These are phyloP conservation scores for Lyophyllum atratum DNA, from an alignment of 768 basidiomycete genomes.

Conservation along the genomic window DNA sequence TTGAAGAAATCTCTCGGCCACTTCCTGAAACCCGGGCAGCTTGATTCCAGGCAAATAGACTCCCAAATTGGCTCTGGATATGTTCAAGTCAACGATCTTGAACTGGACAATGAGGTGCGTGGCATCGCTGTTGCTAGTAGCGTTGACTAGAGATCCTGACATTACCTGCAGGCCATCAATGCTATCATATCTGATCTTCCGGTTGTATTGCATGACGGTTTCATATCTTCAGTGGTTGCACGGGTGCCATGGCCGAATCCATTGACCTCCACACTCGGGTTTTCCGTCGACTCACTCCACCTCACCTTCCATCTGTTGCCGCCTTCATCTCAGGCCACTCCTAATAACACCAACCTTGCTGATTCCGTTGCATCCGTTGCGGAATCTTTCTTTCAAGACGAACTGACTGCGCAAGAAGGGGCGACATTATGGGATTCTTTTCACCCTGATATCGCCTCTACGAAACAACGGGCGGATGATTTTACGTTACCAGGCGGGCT, in stretches of 20 bases:
- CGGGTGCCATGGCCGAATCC: slow-evolving; percentile 88
- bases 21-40: slow-evolving; percentile 85
- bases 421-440: slow-evolving; percentile 71
- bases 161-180: slow-evolving; percentile 71
- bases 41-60: slow-evolving; percentile 85
- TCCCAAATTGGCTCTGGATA: slow-evolving; percentile 91
- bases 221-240: slow-evolving; percentile 72
- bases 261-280: slow-evolving; percentile 68
- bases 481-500: slow-evolving; percentile 67
- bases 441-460: slow-evolving; percentile 40
- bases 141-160: slow-evolving; percentile 16
- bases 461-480: slow-evolving; percentile 33
- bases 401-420: slow-evolving; percentile 73
- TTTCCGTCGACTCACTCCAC: slow-evolving; percentile 68
- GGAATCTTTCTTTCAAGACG: slow-evolving; percentile 82
- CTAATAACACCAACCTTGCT: slow-evolving; percentile 49
- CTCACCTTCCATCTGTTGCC: slow-evolving; percentile 60
- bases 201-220: slow-evolving; percentile 67
- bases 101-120: slow-evolving; percentile 75
- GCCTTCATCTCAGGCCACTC: slow-evolving; percentile 22
- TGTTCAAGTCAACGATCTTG: slow-evolving; percentile 82
- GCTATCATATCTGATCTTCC: slow-evolving; percentile 64
- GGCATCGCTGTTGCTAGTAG: background rate
- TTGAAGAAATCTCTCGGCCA: slow-evolving; percentile 83
- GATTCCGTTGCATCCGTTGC: slow-evolving; percentile 75